Conservation (phyloP, 1,139 yeast species). For the Zygosaccharomyces sapae region DNA sequence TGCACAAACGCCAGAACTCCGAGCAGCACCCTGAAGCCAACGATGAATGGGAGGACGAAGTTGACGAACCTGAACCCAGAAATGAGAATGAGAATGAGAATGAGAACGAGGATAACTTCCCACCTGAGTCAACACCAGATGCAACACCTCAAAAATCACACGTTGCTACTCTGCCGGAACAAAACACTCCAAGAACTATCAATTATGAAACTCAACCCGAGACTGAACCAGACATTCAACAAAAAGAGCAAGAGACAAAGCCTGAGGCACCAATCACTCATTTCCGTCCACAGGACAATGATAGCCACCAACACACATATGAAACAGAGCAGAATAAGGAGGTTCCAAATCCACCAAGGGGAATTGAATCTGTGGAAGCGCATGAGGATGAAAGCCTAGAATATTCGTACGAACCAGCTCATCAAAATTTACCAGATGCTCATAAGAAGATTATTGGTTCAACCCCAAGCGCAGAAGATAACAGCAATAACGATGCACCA, state of each 20-base stretch:
- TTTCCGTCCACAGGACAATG: neutral
- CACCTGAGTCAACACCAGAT: no score
- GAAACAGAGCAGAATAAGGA: neutral
- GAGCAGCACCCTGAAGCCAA: neutral
- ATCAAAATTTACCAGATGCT: neutral
- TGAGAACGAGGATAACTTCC: no score
- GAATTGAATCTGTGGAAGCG: neutral
- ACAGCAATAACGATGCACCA: neutral
- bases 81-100: no score
- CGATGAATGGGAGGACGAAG: constrained; percentile 6
- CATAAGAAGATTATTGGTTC: neutral
- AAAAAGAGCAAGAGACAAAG: neutral
- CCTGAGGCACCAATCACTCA: neutral
- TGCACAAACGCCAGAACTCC: neutral
- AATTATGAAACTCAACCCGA: neutral
- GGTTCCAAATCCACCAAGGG: constrained; percentile 2
- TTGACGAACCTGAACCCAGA: neutral
- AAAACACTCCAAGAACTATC: neutral
- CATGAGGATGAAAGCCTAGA: neutral
- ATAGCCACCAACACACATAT: neutral
- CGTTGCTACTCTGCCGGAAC: constrained; percentile 1
- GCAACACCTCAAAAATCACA: constrained; percentile 5
- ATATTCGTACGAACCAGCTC: neutral
- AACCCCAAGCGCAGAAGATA: neutral
- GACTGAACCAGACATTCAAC: neutral